phyloP scores from a whole-genome alignment of 2,329 filamentous ascomycete genomes.

The Sarocladium strictum region DNA sequence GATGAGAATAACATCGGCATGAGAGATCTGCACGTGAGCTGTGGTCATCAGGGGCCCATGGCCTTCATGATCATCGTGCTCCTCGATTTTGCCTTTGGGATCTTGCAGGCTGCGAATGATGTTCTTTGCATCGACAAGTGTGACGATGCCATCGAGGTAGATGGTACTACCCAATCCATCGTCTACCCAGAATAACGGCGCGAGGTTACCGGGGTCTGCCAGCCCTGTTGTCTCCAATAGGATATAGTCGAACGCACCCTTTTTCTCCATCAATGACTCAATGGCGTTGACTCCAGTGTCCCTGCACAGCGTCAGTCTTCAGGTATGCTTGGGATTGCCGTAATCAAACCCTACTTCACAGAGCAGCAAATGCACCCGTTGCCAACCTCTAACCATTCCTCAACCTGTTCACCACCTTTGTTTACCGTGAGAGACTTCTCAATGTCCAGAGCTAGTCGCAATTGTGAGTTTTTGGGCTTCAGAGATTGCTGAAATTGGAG shows the following conservation, averaged over 20 bases:
- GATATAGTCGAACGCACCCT: conserved; percentile 94
- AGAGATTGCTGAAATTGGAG: background rate
- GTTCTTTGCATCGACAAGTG: conserved; percentile 91
- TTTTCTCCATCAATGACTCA: conserved; percentile 90
- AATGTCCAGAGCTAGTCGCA: conserved; percentile 74
- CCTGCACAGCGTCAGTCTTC: conserved; percentile 37
- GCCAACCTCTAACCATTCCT: conserved; percentile 92
- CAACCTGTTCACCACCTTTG: conserved; percentile 72
- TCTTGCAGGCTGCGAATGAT: conserved; percentile 79
- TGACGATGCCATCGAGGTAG: conserved; percentile 95
- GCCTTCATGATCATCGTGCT: conserved; percentile 44
- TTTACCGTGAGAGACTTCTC: conserved; percentile 93
- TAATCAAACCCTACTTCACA: conserved; percentile 63
- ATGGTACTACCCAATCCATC: conserved; percentile 92
- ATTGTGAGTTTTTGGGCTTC: background rate
- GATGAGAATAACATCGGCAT: conserved; percentile 89
- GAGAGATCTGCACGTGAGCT: conserved; percentile 92
- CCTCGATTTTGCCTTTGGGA: conserved; percentile 46
- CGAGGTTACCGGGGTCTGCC: conserved; percentile 91
- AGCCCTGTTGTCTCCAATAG: conserved; percentile 93
- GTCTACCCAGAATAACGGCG: conserved; percentile 95
- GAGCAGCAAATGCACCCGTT: conserved; percentile 98
- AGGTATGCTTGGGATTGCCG: background rate
- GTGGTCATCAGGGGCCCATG: conserved; percentile 74
- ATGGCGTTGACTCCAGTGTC: conserved; percentile 92